Evolutionary conservation across 306 rosid genomes (phyloP), one percentile per base, ranked within the genome.

Genomic region (Senna siamea): DNA sequence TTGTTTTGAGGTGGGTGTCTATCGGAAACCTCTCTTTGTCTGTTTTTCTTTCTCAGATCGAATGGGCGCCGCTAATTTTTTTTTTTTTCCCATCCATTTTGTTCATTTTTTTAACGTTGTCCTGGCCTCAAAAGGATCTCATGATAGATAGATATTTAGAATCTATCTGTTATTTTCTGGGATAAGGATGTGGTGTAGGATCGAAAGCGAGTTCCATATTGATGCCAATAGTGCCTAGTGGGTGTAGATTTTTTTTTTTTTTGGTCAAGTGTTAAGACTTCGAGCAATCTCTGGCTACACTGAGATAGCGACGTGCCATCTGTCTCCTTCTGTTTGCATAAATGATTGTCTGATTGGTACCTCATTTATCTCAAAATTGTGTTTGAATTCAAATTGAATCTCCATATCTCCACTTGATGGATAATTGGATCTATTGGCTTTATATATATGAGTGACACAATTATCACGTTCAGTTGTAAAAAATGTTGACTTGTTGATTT

Each of bases 81-180:
- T 8, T 22, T 19, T 48, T 58, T 15, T n/a, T n/a, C n/a, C n/a
- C n/a, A n/a, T 17, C 32, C 23, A 1, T 30, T 59, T 28, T 3
- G 38, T 14, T 59, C 28, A 30, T 4, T 46, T 46, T 23, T 6
- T 5, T n/a, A n/a, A 11, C 26, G 52, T 40, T 23, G 44, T 9
- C 15, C 57, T 47, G 57, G 57, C n/a, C 44, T 28, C 28, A 28
- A 7, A 28, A 26, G 9, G 57, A 18, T 66, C 41, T 47, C 13
- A 6, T n/a, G 55, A n/a, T 32, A 28, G 58, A 67, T 67, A 26
- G 58, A 67, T 67, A 46, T 67, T 67, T 48, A 44, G 68, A 20
- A 48, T 5, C 2, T 12, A 22, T 5, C 2, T 55, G 15, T 55
- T 23, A 0, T 55, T 4, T 26, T 2, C 37, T 41, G 1, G 63